Conservation (phyloP, 495 filamentous ascomycete species). For the Letharia lupina region DNA sequence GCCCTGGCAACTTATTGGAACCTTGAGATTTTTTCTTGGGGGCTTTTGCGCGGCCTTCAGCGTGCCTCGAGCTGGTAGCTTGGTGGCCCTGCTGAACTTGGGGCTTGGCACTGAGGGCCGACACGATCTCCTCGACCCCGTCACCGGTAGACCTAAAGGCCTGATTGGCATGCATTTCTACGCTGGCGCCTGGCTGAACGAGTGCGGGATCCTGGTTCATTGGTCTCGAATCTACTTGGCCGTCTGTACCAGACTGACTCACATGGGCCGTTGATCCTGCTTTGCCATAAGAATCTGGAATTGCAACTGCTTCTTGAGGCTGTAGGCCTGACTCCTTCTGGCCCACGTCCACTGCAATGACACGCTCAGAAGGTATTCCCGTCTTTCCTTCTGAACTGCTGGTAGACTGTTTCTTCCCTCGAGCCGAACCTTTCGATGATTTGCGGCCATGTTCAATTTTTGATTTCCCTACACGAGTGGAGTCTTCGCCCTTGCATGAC, state of each 20-base stretch:
- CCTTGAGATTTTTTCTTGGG: conserved; percentile 4
- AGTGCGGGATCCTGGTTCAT: neutral
- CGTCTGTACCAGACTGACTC: neutral
- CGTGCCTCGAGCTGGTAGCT: neutral
- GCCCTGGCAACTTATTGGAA: conserved; percentile 2
- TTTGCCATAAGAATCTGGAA: neutral
- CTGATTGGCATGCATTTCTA: neutral
- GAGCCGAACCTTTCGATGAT: neutral
- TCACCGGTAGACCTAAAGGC: neutral
- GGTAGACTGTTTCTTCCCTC: neutral
- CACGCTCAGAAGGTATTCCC: neutral
- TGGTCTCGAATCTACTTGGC: neutral
- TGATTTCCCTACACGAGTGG: neutral
- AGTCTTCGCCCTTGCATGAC: neutral
- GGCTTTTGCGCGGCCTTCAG: neutral
- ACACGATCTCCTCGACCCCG: neutral
- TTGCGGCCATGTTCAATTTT: neutral
- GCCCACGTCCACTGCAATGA: neutral
- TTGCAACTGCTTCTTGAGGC: neutral
- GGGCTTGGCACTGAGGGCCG: neutral
- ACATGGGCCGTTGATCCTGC: neutral
- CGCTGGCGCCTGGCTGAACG: neutral
- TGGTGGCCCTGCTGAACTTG: neutral
- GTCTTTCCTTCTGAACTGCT: neutral
- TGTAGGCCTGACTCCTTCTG: neutral